These are phyloP conservation scores for Pseudocercospora fijiensis DNA, from an alignment of 2,329 filamentous ascomycete species.

Conservation along the genomic window DNA sequence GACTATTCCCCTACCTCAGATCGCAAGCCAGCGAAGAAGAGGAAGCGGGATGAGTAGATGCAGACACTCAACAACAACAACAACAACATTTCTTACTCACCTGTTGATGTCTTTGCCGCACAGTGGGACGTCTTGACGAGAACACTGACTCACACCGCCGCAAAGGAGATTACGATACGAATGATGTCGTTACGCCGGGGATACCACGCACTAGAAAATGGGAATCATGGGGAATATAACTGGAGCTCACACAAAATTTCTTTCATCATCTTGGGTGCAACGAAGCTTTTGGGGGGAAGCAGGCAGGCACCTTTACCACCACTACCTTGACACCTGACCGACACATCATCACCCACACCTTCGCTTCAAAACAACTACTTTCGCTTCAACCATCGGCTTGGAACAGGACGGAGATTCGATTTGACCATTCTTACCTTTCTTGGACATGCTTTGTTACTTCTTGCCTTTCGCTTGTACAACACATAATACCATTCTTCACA, in stretches of 20 bases:
- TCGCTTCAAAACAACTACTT: background rate
- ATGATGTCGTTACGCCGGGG: conserved; percentile 8
- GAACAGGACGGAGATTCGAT: conserved; percentile 1
- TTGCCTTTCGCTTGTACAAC: conserved; percentile 3
- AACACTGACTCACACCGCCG: background rate
- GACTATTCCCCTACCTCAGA: conserved; percentile 29
- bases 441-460: conserved; percentile 1
- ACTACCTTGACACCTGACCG: background rate
- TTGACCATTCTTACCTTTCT: background rate
- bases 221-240: background rate
- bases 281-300: background rate
- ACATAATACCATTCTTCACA: background rate
- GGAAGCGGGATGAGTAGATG: conserved; percentile 46
- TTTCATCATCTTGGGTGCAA: background rate
- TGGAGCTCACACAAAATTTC: background rate
- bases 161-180: conserved; percentile 2
- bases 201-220: conserved; percentile 5
- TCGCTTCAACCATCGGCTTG: background rate
- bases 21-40: conserved; percentile 41
- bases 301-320: background rate
- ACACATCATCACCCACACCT: background rate
- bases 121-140: background rate
- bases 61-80: background rate
- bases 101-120: conserved; percentile 2
- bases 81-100: conserved; percentile 1